Evolutionary conservation across 2,329 filamentous ascomycete species (phyloP).

Genomic region (Fusarium fracticaudum): DNA sequence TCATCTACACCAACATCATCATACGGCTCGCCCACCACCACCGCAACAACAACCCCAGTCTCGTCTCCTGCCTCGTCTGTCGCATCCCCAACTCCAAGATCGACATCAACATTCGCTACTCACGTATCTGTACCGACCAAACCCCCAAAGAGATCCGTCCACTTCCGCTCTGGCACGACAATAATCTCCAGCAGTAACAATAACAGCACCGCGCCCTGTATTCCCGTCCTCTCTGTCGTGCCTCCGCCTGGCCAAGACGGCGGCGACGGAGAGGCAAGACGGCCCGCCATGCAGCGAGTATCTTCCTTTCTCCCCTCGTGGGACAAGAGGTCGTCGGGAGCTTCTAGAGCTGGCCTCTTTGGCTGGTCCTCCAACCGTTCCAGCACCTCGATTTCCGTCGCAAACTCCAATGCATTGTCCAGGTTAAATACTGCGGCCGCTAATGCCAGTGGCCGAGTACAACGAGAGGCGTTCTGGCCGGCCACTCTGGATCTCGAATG

Average conservation of each 20-base stretch:
- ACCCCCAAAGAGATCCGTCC: conserved; percentile 24
- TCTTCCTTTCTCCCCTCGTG: conserved; percentile 57
- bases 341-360: conserved; percentile 48
- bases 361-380: conserved; percentile 60
- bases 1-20: conserved; percentile 30
- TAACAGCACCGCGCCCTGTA: conserved; percentile 47
- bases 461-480: conserved; percentile 81
- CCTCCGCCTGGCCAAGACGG: conserved; percentile 46
- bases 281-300: conserved; percentile 55
- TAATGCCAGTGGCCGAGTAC: conserved; percentile 46
- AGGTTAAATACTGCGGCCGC: conserved; percentile 50
- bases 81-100: conserved; percentile 35
- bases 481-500: conserved; percentile 87
- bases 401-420: conserved; percentile 38
- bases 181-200: conserved; percentile 24
- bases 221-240: conserved; percentile 46
- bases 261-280: conserved; percentile 49
- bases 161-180: conserved; percentile 22
- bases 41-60: conserved; percentile 28
- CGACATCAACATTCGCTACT: conserved; percentile 30
- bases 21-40: conserved; percentile 28
- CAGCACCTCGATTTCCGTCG: conserved; percentile 46
- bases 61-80: conserved; percentile 33
- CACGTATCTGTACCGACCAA: conserved; percentile 23
- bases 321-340: conserved; percentile 54